A percentile compares a stretch with the other conserved stretches of the same genome.
These are phyloP conservation scores for Lasiodiplodia sp. DNA, from an alignment of 2,329 filamentous ascomycete species.

Conservation along the genomic window DNA sequence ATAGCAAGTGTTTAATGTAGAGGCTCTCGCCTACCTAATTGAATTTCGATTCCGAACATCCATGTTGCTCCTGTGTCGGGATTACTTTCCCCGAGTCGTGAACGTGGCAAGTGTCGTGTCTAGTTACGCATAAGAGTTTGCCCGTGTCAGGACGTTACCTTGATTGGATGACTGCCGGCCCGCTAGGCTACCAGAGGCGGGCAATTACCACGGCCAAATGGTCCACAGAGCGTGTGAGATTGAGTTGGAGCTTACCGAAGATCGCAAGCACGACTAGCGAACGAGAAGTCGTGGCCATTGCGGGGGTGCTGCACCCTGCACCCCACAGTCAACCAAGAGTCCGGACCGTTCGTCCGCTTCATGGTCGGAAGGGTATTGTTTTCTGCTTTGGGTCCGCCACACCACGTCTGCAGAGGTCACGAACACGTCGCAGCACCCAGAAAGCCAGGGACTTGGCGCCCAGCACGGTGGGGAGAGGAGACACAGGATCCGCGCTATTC, in stretches of 20 bases:
- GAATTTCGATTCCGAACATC: background rate
- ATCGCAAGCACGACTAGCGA: background rate
- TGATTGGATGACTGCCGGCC: background rate
- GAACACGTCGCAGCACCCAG: conserved; percentile 5
- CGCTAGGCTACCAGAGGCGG: background rate
- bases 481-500: conserved; percentile 10
- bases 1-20: conserved; percentile 2
- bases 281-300: conserved; percentile 5
- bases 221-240: background rate
- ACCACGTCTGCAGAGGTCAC: background rate
- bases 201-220: background rate
- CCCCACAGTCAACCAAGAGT: background rate
- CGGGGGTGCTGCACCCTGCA: background rate
- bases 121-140: background rate
- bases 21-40: background rate
- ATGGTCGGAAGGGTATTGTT: background rate
- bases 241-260: background rate
- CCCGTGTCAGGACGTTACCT: background rate
- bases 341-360: background rate
- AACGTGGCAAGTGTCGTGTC: background rate
- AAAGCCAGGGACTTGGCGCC: conserved; percentile 1
- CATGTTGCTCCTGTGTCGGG: background rate
- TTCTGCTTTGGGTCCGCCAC: background rate
- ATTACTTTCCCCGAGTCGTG: background rate
- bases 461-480: conserved; percentile 9